Base-by-base conservation (phyloP, 805 yeast genomes). In the Saturnispora kantuleensis region DNA sequence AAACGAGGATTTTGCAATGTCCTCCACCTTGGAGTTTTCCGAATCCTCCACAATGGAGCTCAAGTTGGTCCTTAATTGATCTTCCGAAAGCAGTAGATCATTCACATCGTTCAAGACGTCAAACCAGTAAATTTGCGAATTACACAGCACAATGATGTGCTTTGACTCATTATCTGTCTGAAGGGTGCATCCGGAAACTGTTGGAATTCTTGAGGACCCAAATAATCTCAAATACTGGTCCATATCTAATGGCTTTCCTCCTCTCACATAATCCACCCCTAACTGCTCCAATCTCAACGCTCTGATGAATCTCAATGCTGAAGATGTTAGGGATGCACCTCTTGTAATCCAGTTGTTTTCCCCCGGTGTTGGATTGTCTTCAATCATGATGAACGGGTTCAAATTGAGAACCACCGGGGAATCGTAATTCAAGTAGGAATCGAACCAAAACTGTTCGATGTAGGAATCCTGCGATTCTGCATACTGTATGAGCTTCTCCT, bases 371-470 rank as follows among this genome's bases (percentile, higher is more conserved):
- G 96, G 95, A 56, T 88, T 96, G 57, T 88, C 96, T 60, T 88
- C 95, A 49, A 88, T 71, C 54, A 87, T 74, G 61, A 88, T 87
- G 58, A 85, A 88, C 0, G 97, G 97, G 56, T 88, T 88, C 54
- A 88, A 73, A 62, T 88, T 88, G 50, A 88, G 70, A n/a, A 88
- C 97, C 34, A 88, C 95, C 0, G 93, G 88, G 10, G 85, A 80
- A 61, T 88, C 96, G 60, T 84, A 85, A 60, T 81, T 81, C 52
- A 88, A 69, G 61, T 88, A 88, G 1, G 95, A 78, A 59, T 88
- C 96, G 62, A 77, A 88, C 96, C 96, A 88, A 61, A 88, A 88
- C 62, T 88, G 95, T 63, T 88, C 96, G 50, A 88, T 88, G 60
- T 84, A 88, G 2, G 94, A 81, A 41, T 84, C 78, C 50, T 86